These are phyloP conservation scores for Euptelea pleiosperma DNA, from an alignment of 164 flowering plant species.

Conservation along the genomic window DNA sequence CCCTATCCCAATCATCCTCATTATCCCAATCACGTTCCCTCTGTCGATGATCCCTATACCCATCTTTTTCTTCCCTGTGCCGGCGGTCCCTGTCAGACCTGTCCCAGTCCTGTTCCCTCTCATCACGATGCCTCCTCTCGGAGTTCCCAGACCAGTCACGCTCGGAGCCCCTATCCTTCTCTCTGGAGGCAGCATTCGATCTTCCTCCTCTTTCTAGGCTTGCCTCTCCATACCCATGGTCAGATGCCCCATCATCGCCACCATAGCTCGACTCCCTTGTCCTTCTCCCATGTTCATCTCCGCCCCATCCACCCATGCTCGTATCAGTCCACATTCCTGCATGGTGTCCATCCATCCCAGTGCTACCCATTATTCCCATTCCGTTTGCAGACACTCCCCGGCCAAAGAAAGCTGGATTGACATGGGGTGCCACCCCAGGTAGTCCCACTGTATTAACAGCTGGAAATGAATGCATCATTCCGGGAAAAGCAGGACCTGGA, in stretches of 20 bases:
- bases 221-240: constrained; percentile 58
- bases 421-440: constrained; percentile 76
- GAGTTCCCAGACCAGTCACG: constrained; percentile 59
- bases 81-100: constrained; percentile 58
- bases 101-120: constrained; percentile 54
- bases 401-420: constrained; percentile 78
- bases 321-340: constrained; percentile 66
- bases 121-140: constrained; percentile 62
- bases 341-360: constrained; percentile 62
- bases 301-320: constrained; percentile 64
- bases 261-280: constrained; percentile 68
- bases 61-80: constrained; percentile 68
- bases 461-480: constrained; percentile 70
- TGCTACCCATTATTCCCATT: constrained; percentile 64
- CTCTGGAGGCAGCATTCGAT: constrained; percentile 48
- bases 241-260: constrained; percentile 70
- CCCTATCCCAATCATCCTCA: constrained; percentile 74
- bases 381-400: constrained; percentile 62
- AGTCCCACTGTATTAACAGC: constrained; percentile 53
- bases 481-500: constrained; percentile 58
- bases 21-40: constrained; percentile 53
- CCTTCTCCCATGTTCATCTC: constrained; percentile 48
- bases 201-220: constrained; percentile 53
- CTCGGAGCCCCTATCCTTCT: constrained; percentile 59
- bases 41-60: constrained; percentile 56